Evolutionary conservation across 2,329 filamentous ascomycete genomes (phyloP).

Genomic region (Aspergillus sp.): DNA sequence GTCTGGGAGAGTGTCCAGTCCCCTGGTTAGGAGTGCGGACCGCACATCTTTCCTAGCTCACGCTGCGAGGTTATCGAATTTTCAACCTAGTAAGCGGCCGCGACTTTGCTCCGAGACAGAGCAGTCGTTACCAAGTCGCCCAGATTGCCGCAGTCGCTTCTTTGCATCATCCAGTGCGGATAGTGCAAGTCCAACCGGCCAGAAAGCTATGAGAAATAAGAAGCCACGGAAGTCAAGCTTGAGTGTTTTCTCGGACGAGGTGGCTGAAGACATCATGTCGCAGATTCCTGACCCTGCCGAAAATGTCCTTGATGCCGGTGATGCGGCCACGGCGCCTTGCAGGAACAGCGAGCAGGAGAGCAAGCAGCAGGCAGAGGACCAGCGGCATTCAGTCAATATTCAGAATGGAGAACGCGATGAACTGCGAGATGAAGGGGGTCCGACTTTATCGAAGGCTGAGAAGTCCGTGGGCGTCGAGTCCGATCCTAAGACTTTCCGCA

Average conservation of each 20-base stretch:
- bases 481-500: slow-evolving; percentile 18
- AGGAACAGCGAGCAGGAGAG: not conserved
- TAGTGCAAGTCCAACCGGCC: slow-evolving; percentile 32
- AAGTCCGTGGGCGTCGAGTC: slow-evolving; percentile 9
- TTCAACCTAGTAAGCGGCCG: slow-evolving; percentile 42
- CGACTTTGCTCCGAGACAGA: slow-evolving; percentile 42
- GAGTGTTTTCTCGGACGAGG: slow-evolving; percentile 46
- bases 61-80: slow-evolving; percentile 30
- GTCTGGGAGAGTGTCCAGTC: slow-evolving; percentile 31
- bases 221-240: slow-evolving; percentile 36
- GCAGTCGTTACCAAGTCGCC: slow-evolving; percentile 21
- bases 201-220: slow-evolving; percentile 27
- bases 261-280: slow-evolving; percentile 42
- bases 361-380: not conserved
- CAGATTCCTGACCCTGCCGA: slow-evolving; percentile 30
- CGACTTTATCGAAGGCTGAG: slow-evolving; percentile 1
- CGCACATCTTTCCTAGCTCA: slow-evolving; percentile 32
- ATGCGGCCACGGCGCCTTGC: not conserved
- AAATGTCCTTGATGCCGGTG: not conserved
- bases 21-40: slow-evolving; percentile 32
- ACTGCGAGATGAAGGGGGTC: not conserved
- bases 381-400: not conserved
- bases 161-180: slow-evolving; percentile 27
- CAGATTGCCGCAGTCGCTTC: slow-evolving; percentile 39
- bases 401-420: not conserved